These are phyloP conservation scores for Elsinoe australis DNA, from an alignment of 2,329 filamentous ascomycete species.

Conservation along the genomic window DNA sequence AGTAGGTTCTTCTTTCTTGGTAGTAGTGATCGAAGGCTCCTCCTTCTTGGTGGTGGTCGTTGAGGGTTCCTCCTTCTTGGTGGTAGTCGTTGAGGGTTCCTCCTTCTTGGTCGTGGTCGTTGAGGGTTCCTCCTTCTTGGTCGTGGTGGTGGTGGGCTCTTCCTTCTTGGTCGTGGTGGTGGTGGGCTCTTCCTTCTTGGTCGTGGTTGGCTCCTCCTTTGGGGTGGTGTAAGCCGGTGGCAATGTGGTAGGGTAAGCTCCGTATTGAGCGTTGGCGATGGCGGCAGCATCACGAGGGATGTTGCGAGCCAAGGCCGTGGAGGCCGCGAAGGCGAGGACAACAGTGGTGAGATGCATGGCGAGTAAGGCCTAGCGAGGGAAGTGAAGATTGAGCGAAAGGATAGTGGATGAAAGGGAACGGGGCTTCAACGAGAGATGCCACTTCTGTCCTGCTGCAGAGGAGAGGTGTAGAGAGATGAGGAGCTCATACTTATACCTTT, in stretches of 20 bases:
- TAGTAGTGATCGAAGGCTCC: background rate
- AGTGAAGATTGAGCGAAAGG: background rate
- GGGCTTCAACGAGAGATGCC: slow-evolving; percentile 10
- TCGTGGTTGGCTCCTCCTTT: too few relatives aligned
- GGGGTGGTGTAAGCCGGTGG: too few relatives aligned
- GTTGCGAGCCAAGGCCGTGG: background rate
- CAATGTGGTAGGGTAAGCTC: background rate
- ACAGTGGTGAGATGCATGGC: slow-evolving; percentile 5
- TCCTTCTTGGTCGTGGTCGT: background rate
- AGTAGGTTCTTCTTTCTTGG: background rate
- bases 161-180: too few relatives aligned
- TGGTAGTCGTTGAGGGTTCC: too few relatives aligned
- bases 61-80: background rate
- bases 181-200: too few relatives aligned
- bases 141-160: too few relatives aligned
- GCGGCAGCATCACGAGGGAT: background rate
- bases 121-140: background rate
- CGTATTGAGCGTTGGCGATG: slow-evolving; percentile 3
- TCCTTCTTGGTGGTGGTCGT: too few relatives aligned
- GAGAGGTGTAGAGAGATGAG: background rate
- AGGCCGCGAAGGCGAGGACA: background rate
- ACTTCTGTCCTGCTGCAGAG: background rate
- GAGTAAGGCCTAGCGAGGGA: background rate
- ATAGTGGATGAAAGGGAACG: background rate
- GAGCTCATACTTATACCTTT: slow-evolving; percentile 2